phyloP scores from a whole-genome alignment of 106 monocot species.

The Ottelia alismoides region DNA sequence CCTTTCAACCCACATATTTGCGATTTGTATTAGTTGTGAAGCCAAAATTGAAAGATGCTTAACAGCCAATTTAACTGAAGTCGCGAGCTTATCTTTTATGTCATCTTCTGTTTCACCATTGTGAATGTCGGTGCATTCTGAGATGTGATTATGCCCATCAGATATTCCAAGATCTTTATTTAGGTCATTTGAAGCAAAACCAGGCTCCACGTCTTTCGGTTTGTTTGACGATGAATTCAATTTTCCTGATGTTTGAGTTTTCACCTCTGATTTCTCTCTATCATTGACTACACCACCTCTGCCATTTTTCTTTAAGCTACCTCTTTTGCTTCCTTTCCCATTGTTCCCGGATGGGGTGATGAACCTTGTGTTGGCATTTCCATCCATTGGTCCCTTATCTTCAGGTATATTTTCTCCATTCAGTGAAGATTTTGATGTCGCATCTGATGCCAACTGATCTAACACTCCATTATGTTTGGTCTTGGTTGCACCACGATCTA shows the following conservation, averaged over 20 bases:
- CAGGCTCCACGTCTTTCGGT: slow-evolving; percentile 7
- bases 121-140: background rate
- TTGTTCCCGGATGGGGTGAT: slow-evolving; percentile 6
- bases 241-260: slow-evolving; percentile 5
- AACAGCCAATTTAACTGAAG: slow-evolving; percentile 13
- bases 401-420: slow-evolving; percentile 9
- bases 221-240: slow-evolving; percentile 5
- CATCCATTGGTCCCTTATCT: slow-evolving; percentile 6
- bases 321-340: slow-evolving; percentile 12
- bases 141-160: slow-evolving; percentile 1
- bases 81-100: slow-evolving; percentile 1
- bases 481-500: slow-evolving; percentile 19
- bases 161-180: slow-evolving; percentile 2
- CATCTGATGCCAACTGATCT: slow-evolving; percentile 16
- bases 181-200: slow-evolving; percentile 15
- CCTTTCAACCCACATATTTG: slow-evolving; percentile 37
- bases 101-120: slow-evolving; percentile 11
- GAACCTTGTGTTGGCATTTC: slow-evolving; percentile 8
- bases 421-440: slow-evolving; percentile 7
- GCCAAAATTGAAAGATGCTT: slow-evolving; percentile 21
- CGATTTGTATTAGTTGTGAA: slow-evolving; percentile 23
- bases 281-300: slow-evolving; percentile 7
- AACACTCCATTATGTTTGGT: slow-evolving; percentile 16
- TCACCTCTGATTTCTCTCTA: slow-evolving; percentile 16
- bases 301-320: slow-evolving; percentile 21